Base-by-base conservation (phyloP, 768 basidiomycete species). In the Termitomyces sp. region DNA sequence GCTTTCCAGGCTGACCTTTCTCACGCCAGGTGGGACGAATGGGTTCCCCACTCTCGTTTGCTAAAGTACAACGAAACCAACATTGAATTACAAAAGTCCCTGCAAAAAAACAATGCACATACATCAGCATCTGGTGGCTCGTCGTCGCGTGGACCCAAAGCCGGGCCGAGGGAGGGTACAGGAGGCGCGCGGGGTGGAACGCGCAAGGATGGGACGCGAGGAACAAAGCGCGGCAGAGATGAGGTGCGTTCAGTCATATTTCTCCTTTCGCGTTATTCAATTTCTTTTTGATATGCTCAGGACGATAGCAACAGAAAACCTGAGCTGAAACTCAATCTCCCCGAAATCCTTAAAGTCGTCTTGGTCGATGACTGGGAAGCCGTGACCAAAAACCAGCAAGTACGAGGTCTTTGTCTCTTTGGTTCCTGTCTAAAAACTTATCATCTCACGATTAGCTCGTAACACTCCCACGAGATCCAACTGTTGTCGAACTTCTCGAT, bases 321-420 rank as follows among this genome's bases (percentile, higher is more conserved):
- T 1, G 95, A 98, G 66, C 86, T 98, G 80, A 93, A 92, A 73
- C 78, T 99, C 50, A 82, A 78, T 58, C 86, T 97, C 5, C 97
- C 96, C 0, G 97, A 98, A 64, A 70, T 81, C n/a, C 79, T 98
- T 60, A 98, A 97, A 70, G 81, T 86, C 31, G 79, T 89, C 47
- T 79, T 99, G 37, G 94, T 98, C 2, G 94, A 98, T 66, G 97
- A 98, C 64, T 99, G 97, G 97, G 96, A 98, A 72, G 84, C 87
- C 5, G 86, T 98, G 39, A 98, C 97, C 53, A 98, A 97, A 76
- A 91, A 94, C 68, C 85, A 86, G 63, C 90, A 94, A 82, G 96
- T 89, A 58, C 72, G 65, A 60, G 41, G 12, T 22, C 4, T 53
- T 24, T 24, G 34, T 44, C 26, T 53, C 36, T 5, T 27, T 31